A percentile compares a stretch with the other conserved stretches of the same genome.
Conservation (phyloP, 2,329 filamentous ascomycete species). For the Aulographum hederae region DNA sequence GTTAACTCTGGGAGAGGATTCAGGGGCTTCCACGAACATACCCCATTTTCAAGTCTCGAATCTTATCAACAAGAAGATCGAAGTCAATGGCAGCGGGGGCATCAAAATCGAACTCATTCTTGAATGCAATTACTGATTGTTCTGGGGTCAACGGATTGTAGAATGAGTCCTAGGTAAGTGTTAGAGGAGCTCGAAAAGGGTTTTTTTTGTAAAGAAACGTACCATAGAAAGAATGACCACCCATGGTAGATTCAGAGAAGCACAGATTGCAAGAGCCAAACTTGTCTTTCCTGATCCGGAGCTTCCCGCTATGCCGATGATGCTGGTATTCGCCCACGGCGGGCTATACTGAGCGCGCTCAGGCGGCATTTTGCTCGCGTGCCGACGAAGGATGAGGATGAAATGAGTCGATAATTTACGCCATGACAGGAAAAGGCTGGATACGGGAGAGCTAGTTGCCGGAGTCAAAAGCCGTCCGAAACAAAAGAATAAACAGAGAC, state of each 20-base stretch:
- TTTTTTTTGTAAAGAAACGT: conserved; percentile 12
- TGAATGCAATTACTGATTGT: conserved; percentile 63
- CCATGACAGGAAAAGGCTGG: not conserved
- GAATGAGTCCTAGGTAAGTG: conserved; percentile 61
- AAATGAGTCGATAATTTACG: not conserved
- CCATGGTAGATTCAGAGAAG: conserved; percentile 82
- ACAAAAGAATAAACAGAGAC: too few species aligned
- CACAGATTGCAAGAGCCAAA: conserved; percentile 78
- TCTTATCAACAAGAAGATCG: conserved; percentile 61
- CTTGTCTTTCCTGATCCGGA: conserved; percentile 95
- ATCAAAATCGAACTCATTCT: conserved; percentile 92
- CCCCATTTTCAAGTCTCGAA: conserved; percentile 82
- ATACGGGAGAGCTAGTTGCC: not conserved
- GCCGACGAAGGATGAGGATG: not conserved
- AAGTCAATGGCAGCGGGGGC: conserved; percentile 90
- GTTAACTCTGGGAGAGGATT: too few species aligned
- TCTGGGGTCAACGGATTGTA: conserved; percentile 78
- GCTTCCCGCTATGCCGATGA: conserved; percentile 89
- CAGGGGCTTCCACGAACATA: too few species aligned
- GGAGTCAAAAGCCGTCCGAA: not conserved
- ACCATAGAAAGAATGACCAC: conserved; percentile 96
- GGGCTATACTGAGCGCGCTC: conserved; percentile 55
- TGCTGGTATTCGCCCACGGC: conserved; percentile 90
- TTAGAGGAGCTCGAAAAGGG: conserved; percentile 7
- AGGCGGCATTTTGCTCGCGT: conserved; percentile 25